Conservation (phyloP, 371 early-diverging fungal species). For the Smittium culicis region DNA sequence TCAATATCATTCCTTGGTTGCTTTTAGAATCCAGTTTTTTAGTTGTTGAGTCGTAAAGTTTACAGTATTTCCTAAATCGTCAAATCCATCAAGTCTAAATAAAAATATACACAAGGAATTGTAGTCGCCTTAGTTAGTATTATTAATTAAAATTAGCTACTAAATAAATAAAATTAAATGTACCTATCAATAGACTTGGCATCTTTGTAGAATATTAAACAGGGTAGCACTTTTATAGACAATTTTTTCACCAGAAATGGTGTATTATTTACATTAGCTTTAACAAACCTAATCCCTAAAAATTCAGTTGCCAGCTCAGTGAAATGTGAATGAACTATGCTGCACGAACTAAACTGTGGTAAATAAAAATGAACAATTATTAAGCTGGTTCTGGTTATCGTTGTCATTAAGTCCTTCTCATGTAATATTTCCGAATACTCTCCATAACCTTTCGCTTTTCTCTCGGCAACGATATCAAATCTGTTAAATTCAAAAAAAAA, state of each 20-base stretch:
- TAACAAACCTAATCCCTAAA: constrained; percentile 70
- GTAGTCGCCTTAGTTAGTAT: no score
- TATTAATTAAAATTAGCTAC: constrained; percentile 29
- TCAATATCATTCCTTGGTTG: constrained; percentile 1
- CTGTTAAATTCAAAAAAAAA: constrained; percentile 21
- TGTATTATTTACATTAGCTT: constrained; percentile 71
- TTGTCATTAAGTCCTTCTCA: constrained; percentile 78
- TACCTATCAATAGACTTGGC: constrained; percentile 57
- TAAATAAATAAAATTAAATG: constrained; percentile 15
- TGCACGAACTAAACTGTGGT: constrained; percentile 81
- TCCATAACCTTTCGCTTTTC: constrained; percentile 60
- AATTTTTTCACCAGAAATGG: constrained; percentile 87
- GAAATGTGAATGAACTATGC: constrained; percentile 83
- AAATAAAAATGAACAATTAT: constrained; percentile 76
- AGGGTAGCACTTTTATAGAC: constrained; percentile 76
- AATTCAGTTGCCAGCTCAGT: constrained; percentile 62
- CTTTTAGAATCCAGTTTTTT: constrained; percentile 48
- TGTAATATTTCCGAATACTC: constrained; percentile 53
- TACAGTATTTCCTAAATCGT: constrained; percentile 81
- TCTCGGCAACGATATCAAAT: constrained; percentile 41
- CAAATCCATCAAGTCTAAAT: constrained; percentile 80
- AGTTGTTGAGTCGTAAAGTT: constrained; percentile 62
- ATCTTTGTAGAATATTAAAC: constrained; percentile 67
- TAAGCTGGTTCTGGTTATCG: constrained; percentile 57
- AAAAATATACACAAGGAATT: constrained; percentile 1